Evolutionary conservation across 1,139 yeast species (phyloP), one percentile per base, ranked within the genome.

Genomic region (Candida sp.): DNA sequence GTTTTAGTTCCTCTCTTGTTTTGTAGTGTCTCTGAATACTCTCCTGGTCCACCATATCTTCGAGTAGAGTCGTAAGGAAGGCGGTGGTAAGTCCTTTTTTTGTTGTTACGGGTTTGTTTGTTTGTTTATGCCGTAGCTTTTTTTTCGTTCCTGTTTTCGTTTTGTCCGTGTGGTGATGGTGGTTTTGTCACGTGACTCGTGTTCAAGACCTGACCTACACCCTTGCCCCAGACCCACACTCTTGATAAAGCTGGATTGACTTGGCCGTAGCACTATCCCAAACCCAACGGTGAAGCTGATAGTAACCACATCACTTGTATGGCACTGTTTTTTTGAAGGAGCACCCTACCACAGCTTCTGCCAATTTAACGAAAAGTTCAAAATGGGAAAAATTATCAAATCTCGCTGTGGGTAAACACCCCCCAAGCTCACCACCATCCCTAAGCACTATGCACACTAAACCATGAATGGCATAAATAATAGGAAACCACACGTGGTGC

Each of bases 1-100:
- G 33, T 12, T 53, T 57, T 8, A 63, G 39, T 43, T 54, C 57
- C 11, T 58, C 49, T 37, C 62, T 52, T 28, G 48, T 44, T 22
- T 51, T 49, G 47, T 60, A 58, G 48, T 54, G 57, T 40, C 42
- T 40, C 7, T 46, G 48, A 17, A 54, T 33, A 31, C 44, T 40
- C 23, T 48, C 52, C 49, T 33, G 50, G 11, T 58, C 47, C 9
- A 57, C 55, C 63, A 60, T 60, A 23, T 22, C 22, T 12, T 7
- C 12, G 28, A 5, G 5, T 38, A n/a, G 12, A 11, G 3, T 34
- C 22, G 38, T 34, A 9, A 4, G 22, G 31, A 34, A 9, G 8
- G 12, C 22, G 12, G 38, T 17, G 8, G 8, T 34, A 12, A 23
- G 22, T 12, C 4, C n/a, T 8, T 32, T 12, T 32, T 32, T 32